Percentiles rank a stretch among this genome's conserved stretches.
These are phyloP conservation scores for Mycogone perniciosa DNA, from an alignment of 2,329 filamentous ascomycete species.

Conservation along the genomic window DNA sequence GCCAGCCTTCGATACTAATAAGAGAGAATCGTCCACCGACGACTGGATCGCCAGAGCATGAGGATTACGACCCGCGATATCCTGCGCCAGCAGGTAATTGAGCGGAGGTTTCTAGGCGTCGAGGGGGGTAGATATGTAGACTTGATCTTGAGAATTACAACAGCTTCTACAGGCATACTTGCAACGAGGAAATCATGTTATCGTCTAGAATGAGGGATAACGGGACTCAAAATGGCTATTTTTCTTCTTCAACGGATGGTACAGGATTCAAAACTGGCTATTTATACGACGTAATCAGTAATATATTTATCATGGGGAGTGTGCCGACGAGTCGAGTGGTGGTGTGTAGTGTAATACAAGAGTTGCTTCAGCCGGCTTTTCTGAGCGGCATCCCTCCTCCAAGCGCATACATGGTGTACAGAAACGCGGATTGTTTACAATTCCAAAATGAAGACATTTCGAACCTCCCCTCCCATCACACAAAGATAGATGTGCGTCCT, in stretches of 20 bases:
- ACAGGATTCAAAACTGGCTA: background rate
- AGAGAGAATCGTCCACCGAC: background rate
- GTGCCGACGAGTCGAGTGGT: slow-evolving; percentile 13
- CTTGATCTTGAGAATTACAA: background rate
- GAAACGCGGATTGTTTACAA: slow-evolving; percentile 5
- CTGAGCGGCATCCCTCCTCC: background rate
- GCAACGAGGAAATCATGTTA: no score
- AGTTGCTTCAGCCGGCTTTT: slow-evolving; percentile 1
- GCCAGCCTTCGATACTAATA: background rate
- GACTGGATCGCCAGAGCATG: slow-evolving; percentile 18
- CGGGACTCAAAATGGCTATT: background rate
- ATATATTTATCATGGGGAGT: slow-evolving; percentile 7
- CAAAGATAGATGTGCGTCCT: background rate
- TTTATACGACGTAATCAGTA: background rate
- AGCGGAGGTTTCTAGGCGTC: background rate
- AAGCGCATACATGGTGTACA: slow-evolving; percentile 10
- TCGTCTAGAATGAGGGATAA: no score
- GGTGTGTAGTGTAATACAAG: slow-evolving; percentile 8
- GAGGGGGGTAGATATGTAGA: background rate
- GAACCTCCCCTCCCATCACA: background rate
- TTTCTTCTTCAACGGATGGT: background rate
- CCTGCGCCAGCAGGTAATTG: slow-evolving; percentile 20
- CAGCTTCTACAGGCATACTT: no score
- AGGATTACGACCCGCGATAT: slow-evolving; percentile 41
- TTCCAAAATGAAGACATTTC: slow-evolving; percentile 7